Evolutionary conservation across 306 rosid species (phyloP), one percentile per base, ranked within the genome.

Genomic region (Lathyrus sativus): DNA sequence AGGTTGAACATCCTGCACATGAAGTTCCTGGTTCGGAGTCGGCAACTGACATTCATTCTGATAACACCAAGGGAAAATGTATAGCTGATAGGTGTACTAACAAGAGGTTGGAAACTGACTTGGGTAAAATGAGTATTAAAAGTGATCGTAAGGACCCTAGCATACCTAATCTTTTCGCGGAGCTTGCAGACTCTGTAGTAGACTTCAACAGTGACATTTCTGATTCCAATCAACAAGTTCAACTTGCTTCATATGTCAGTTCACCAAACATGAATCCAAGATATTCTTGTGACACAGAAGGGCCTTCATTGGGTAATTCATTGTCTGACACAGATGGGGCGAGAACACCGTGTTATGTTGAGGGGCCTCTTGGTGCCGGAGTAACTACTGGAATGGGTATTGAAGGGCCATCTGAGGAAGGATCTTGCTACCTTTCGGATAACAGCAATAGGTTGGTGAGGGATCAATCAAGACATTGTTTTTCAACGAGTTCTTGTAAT

Each of bases 401-500:
- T 81, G 97, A 93, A 81, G 97, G 99, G 79, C 96, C 97, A 57
- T 86, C 98, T 54, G 96, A 84, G 78, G 96, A 88, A 74, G 96
- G 87, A 53, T 74, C 88, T 28, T 82, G 90, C 86, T 87, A 78
- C 75, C 85, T 81, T 76, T 75, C 88, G 75, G 91, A 87, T 69
- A 83, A 83, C 84, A 83, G 78, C 73, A 75, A 77, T 70, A 84
- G 90, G 92, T 71, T 80, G 82, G 76, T 74, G 58, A 73, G 83
- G 78, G 96, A 89, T 74, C 91, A 83, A 78, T 76, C 92, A 49
- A 81, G 92, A 76, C 83, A 84, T 59, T 86, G 84, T 69, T 76
- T 89, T 63, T 68, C 89, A 33, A 78, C 86, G 35, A 93, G 74
- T 84, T 82, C 93, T 67, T 51, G 81, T 78, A 80, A 71, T 77